Evolutionary conservation across 768 basidiomycete species (phyloP).

Genomic region (Hemileccinum impolitum): DNA sequence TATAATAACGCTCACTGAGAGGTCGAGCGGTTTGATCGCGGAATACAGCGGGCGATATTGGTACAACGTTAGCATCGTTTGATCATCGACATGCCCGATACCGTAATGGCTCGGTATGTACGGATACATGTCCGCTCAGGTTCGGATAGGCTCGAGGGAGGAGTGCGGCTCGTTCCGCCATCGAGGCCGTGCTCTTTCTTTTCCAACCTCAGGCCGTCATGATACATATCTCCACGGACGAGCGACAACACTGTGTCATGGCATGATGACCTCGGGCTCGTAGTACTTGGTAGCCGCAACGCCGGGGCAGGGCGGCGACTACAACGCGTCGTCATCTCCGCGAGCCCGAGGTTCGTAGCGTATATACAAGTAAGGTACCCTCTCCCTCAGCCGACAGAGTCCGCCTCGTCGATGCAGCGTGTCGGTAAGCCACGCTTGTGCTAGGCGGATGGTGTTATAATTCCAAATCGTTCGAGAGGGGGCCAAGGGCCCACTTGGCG

Average conservation of each 20-base stretch:
- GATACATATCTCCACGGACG: too few species aligned
- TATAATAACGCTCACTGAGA: background rate
- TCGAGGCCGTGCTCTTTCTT: too few species aligned
- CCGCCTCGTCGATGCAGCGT: slow-evolving; percentile 26
- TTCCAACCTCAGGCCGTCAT: too few species aligned
- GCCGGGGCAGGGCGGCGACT: too few species aligned
- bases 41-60: background rate
- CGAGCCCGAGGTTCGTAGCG: background rate
- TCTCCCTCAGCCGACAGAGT: background rate
- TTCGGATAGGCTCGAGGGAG: slow-evolving; percentile 1
- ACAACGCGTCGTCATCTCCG: slow-evolving; percentile 7
- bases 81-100: too few species aligned
- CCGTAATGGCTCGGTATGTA: background rate
- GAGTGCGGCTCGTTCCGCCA: background rate
- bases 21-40: slow-evolving; percentile 5
- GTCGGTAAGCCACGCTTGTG: slow-evolving; percentile 8
- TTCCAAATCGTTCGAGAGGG: background rate
- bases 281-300: background rate
- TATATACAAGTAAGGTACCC: background rate
- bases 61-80: too few species aligned
- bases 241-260: background rate
- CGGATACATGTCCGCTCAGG: background rate
- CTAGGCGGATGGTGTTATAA: too few species aligned
- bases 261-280: background rate
- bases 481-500: background rate